Evolutionary conservation across 75 land plant genomes (phyloP).

Genomic region (Sequoiadendron giganteum): DNA sequence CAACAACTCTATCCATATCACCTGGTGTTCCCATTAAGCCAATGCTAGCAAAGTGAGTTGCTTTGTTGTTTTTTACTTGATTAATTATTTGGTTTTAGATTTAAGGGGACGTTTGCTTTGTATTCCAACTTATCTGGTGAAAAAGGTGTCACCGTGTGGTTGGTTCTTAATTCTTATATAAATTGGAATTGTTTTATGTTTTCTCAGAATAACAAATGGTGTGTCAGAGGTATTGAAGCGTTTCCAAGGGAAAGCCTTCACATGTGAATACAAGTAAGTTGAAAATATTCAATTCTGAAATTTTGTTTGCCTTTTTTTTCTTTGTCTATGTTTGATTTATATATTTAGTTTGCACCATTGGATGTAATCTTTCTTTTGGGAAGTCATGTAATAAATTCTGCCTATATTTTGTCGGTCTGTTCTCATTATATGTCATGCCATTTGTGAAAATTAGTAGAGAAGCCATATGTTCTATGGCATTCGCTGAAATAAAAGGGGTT

Average conservation of each 20-base stretch:
- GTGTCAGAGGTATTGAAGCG: conserved; percentile 63
- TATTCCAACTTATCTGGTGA: not conserved
- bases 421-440: not conserved
- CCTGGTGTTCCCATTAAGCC: conserved; percentile 93
- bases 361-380: not conserved
- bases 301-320: not conserved
- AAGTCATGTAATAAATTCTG: not conserved
- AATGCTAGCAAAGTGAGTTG: conserved; percentile 90
- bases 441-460: not conserved
- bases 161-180: not conserved
- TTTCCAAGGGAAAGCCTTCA: conserved; percentile 82
- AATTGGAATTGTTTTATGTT: not conserved
- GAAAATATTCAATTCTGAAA: not conserved
- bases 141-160: not conserved
- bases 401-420: not conserved
- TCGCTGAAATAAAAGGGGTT: not conserved
- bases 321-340: not conserved
- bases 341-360: not conserved
- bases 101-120: not conserved
- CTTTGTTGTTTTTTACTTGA: not conserved
- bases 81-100: not conserved
- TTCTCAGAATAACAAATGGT: conserved; percentile 88
- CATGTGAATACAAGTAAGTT: conserved; percentile 90
- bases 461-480: not conserved
- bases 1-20: conserved; percentile 45